Conservation (phyloP, 2,329 filamentous ascomycete species). For the Xylariaceae sp. region DNA sequence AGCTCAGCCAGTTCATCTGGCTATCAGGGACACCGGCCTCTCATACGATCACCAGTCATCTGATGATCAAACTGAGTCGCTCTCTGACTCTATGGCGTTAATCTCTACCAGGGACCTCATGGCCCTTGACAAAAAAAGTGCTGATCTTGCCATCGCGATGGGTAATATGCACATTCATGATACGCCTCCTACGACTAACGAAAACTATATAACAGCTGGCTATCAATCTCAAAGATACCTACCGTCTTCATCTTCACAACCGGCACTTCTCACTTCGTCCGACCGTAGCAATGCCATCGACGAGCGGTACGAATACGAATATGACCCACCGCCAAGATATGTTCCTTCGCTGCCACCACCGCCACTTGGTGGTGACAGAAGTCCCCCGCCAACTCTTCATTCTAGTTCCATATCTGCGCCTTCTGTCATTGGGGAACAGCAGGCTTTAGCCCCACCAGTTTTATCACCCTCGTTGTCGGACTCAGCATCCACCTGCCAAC, state of each 20-base stretch:
- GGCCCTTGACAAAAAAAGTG: conserved; percentile 47
- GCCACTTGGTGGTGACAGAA: conserved; percentile 34
- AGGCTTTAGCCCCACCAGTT: conserved; percentile 1
- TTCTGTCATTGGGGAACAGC: conserved; percentile 28
- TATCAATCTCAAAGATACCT: conserved; percentile 44
- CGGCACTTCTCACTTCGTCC: conserved; percentile 45
- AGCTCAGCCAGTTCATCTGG: conserved; percentile 27
- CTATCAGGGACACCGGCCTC: conserved; percentile 31
- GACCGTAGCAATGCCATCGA: conserved; percentile 30
- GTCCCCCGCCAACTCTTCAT: conserved; percentile 36
- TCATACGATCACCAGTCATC: conserved; percentile 47
- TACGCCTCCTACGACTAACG: conserved; percentile 25
- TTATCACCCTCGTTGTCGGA: no score
- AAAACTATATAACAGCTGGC: conserved; percentile 46
- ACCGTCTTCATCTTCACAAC: conserved; percentile 43
- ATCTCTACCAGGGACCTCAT: conserved; percentile 63
- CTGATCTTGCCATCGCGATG: conserved; percentile 51
- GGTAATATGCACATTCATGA: conserved; percentile 49
- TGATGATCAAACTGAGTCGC: conserved; percentile 44
- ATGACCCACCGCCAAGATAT: conserved; percentile 49
- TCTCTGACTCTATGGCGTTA: conserved; percentile 49
- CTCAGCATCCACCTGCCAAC: conserved; percentile 25
- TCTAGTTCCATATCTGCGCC: conserved; percentile 38
- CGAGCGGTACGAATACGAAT: conserved; percentile 30
- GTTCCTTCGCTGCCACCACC: conserved; percentile 46